Conservation (phyloP, 352 stramenopile genomes). For the Phytophthora rubi region DNA sequence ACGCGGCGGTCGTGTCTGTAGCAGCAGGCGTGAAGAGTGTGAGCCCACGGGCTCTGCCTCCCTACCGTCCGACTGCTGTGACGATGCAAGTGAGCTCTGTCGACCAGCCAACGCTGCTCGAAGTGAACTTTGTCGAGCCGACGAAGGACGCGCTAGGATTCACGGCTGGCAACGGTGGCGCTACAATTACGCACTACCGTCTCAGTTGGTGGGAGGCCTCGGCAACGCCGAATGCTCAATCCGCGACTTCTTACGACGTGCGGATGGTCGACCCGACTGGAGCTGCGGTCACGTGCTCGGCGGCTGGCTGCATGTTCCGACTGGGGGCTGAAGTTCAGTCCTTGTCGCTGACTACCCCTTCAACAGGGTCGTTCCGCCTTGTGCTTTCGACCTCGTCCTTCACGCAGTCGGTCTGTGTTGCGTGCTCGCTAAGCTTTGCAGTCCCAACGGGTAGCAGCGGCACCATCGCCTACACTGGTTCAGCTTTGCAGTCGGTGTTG, state of each 20-base stretch:
- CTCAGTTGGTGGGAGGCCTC: conserved; percentile 64
- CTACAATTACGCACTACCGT: conserved; percentile 68
- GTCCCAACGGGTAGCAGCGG: conserved; percentile 8
- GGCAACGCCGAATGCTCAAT: conserved; percentile 40
- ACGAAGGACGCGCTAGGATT: conserved; percentile 78
- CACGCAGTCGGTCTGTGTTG: conserved; percentile 39
- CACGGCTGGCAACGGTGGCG: conserved; percentile 51
- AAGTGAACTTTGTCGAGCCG: conserved; percentile 77
- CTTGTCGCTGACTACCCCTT: conserved; percentile 75
- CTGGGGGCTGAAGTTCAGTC: conserved; percentile 93
- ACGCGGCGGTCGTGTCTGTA: conserved; percentile 12
- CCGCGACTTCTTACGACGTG: conserved; percentile 57
- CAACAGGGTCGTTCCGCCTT: conserved; percentile 73
- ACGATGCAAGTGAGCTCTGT: conserved; percentile 77
- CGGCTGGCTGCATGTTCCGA: conserved; percentile 79
- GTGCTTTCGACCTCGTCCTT: conserved; percentile 56
- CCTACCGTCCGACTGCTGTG: conserved; percentile 74
- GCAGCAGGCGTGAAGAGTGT: conserved; percentile 41
- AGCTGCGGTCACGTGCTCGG: conserved; percentile 37
- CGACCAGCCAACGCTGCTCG: conserved; percentile 79
- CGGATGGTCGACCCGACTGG: conserved; percentile 48
- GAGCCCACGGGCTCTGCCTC: conserved; percentile 52
- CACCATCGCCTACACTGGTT: conserved; percentile 75
- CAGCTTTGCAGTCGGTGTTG: conserved; percentile 69
- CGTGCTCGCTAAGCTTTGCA: conserved; percentile 50